Base-by-base conservation (phyloP, 2,329 filamentous ascomycete species). In the Colletotrichum musae region DNA sequence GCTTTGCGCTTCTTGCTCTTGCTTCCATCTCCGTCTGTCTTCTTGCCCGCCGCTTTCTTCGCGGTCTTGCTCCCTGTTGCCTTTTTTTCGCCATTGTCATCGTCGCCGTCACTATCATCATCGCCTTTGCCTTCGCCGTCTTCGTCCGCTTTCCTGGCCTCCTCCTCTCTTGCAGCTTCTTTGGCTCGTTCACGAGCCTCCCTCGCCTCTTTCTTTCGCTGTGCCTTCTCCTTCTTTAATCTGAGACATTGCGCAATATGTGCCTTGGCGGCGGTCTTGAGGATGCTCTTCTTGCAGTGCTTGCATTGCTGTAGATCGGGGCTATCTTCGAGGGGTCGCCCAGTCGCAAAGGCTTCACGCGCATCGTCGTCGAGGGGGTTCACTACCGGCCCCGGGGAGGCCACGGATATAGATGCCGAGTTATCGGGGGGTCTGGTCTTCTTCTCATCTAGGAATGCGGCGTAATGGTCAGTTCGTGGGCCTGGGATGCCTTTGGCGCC, bases 241-340 rank as follows among this genome's bases (percentile, higher is more conserved):
- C 91, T 92, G 66, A 98, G 83, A 75, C 95, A 99, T 53, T 92
- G 89, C 45, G 92, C 91, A 70, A 97, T 94, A 77, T 99, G 95
- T 18, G 89, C 88, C 68, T 92, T 91, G 2, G 93, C 92, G 0
- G 90, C 91, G 39, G 89, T 89, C 75, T 92, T 93, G 15, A 96
- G 85, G 13, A 97, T 89, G 59, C 93, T 93, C 75, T 97, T 95
- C 81, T 96, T 97, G 83, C 95, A 99, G 79, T 97, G 94, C 79
- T 96, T 98, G 87, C 95, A 99, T 73, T 92, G 87, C 58, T 96
- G 91, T 10, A 94, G 87, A 72, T 97, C 94, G 12, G 93, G 88
- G 65, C 86, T 86, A 76, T 97, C 95, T 74, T 94, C 91, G 73
- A 97, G 87, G 0, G 94, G 94, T 67, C 92, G 90, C 71, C 94